phyloP scores from a whole-genome alignment of 1,284 basidiomycete species.

The Rhodotorula sp. region DNA sequence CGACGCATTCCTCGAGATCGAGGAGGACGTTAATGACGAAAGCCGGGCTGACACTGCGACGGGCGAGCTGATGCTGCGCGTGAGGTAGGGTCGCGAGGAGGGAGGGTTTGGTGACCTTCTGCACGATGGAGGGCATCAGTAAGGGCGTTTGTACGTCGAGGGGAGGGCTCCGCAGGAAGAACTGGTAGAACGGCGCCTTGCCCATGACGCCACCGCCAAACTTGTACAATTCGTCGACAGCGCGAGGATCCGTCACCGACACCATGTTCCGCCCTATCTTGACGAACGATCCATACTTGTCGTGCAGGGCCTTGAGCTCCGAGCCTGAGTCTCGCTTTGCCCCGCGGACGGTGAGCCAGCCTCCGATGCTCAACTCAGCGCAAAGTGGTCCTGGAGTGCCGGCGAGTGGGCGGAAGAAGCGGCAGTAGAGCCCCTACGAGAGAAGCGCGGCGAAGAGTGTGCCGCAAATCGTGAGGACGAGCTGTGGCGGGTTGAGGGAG shows the following conservation, averaged over 20 bases:
- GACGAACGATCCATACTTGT: slow-evolving; percentile 1
- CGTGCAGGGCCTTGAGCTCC: slow-evolving; percentile 2
- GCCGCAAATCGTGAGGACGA: no score
- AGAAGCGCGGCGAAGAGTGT: neutral
- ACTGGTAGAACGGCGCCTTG: slow-evolving; percentile 9
- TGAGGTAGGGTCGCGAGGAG: slow-evolving; percentile 7
- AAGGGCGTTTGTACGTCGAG: neutral
- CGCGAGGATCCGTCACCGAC: neutral
- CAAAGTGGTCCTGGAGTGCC: neutral
- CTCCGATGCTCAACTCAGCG: neutral
- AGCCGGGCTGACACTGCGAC: slow-evolving; percentile 7
- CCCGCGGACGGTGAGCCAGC: slow-evolving; percentile 1
- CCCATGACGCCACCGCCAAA: neutral
- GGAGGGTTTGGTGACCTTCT: slow-evolving; percentile 7
- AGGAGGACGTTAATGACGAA: slow-evolving; percentile 9
- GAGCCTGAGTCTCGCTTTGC: slow-evolving; percentile 6
- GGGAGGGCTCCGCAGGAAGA: slow-evolving; percentile 1
- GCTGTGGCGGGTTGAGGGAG: no score
- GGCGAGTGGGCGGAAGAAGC: slow-evolving; percentile 5
- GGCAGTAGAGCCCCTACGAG: slow-evolving; percentile 1
- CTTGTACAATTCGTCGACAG: slow-evolving; percentile 3
- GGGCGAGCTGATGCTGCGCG: neutral
- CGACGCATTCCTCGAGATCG: slow-evolving; percentile 10
- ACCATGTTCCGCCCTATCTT: slow-evolving; percentile 4
- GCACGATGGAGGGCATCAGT: neutral